Evolutionary conservation across 192 early-diverging fungal genomes (phyloP), one percentile per base, ranked within the genome.

Genomic region (Neocallimastix lanati): DNA sequence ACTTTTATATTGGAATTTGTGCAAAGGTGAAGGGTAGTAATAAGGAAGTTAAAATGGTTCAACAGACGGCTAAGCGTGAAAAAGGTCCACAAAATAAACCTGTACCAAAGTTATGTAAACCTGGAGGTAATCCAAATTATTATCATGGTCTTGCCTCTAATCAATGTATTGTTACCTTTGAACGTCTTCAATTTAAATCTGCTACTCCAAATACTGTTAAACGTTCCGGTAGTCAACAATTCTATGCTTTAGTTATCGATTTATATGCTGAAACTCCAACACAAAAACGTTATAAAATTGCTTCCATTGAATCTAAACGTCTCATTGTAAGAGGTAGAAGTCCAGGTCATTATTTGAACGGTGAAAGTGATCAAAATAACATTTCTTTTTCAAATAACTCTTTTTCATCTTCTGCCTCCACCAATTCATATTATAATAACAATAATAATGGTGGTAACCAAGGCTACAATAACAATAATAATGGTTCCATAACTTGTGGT

Each of bases 161-260:
- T n/a, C 50, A 67, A 67, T 67, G 25, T 7, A 67, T 30, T 0
- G 90, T 91, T 15, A 93, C 93, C 58, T 98, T 95, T 83, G 95
- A 98, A 79, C 90, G 97, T 37, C 87, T 98, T 40, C 97, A 98
- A 86, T 98, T 98, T 91, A 98, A 98, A 82, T 92, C 93, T 0
- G 96, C 96, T n/a, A 98, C 97, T 0, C 93, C 94, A 33, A 98
- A 97, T 84, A 97, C 94, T 81, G 93, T 93, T 78, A 95, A 95
- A 84, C 90, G 96, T 67, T 86, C 93, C 25, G 93, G 92, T 15
- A 93, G 94, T 13, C 97, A 98, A 84, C 97, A 98, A 82, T 97
- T 95, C 85, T 96, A 96, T 81, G 88, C 91, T 28, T 86, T 98
- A 67, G 83, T 88, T 29, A 90, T 95, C 0, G 92, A 94, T 80